Base-by-base conservation (phyloP, 495 filamentous ascomycete species). In the Penicillium arizonense region DNA sequence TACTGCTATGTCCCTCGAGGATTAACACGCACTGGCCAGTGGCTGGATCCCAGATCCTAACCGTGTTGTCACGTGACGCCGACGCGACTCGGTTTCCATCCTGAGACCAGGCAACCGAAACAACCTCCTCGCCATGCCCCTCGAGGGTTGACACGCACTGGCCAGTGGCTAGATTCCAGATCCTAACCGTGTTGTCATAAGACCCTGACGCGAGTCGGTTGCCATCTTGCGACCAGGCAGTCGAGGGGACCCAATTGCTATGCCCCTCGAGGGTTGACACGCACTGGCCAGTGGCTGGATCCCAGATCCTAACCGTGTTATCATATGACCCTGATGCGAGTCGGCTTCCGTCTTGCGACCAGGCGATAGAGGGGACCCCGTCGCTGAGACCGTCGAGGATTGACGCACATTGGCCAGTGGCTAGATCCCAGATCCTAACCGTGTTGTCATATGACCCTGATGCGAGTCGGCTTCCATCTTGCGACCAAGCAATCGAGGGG, bases 211-310 rank as follows among this genome's bases (percentile, higher is more conserved):
- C 57, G 11, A 64, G 21, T 12, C 40, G 44, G 18, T n/a, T 39
- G 52, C 47, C 10, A 63, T 56, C 10, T 34, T 13, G 23, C 5
- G 41, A 30, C 41, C 41, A 44, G 41, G 24, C 37, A 50, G 49
- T 30, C 5, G 36, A 40, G 4, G 0, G 24, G 8, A 42, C 35
- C 14, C 2, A 38, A 13, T 30, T 12, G 23, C 36, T 34, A 40
- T 49, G 44, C 13, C 30, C 39, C 13, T 39, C 45, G 10, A 64
- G 47, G n/a, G 49, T 56, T 50, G 56, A 30, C 7, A 62, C 62
- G 10, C 78, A 81, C 49, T 85, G 81, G 5, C 81, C 85, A 9
- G 80, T 72, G 58, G 90, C 87, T 3, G 80, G 84, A 61, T 94
- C 89, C 52, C 39, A 55, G 23, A 67, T 37, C 47, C 41, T 33